A percentile compares a stretch with the other conserved stretches of the same genome.
Conservation (phyloP, 352 stramenopile species). For the Phytophthora nicotianae region DNA sequence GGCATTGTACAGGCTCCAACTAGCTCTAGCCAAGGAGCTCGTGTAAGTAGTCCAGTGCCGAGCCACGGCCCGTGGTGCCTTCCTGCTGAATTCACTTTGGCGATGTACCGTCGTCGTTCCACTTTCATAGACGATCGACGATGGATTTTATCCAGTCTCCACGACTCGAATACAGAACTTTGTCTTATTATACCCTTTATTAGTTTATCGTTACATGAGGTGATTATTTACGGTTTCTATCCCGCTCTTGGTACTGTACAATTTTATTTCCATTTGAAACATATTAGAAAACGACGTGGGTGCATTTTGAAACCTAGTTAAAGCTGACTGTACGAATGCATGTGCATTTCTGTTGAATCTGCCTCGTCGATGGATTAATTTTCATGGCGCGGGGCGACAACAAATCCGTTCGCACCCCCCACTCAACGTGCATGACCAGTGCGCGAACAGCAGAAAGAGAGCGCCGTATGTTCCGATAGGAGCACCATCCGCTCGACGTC, state of each 20-base stretch:
- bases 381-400: neutral
- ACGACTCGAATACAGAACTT: too few species aligned
- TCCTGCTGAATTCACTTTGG: neutral
- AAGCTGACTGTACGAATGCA: too few species aligned
- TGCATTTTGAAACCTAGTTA: too few species aligned
- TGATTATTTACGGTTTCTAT: neutral
- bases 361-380: too few species aligned
- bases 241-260: slow-evolving; percentile 2
- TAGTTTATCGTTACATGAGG: too few species aligned
- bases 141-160: too few species aligned
- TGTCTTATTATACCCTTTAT: too few species aligned
- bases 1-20: slow-evolving; percentile 18
- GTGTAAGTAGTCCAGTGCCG: neutral
- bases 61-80: neutral
- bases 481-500: neutral
- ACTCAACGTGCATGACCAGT: slow-evolving; percentile 20
- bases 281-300: too few species aligned
- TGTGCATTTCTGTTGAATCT: too few species aligned
- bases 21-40: slow-evolving; percentile 12
- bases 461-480: slow-evolving; percentile 7
- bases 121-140: too few species aligned
- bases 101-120: too few species aligned
- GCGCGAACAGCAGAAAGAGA: slow-evolving; percentile 10
- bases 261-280: too few species aligned
- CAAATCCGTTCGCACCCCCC: slow-evolving; percentile 15